Evolutionary conservation across 306 rosid genomes (phyloP), one percentile per base, ranked within the genome.

Genomic region (Glycyrrhiza uralensis): DNA sequence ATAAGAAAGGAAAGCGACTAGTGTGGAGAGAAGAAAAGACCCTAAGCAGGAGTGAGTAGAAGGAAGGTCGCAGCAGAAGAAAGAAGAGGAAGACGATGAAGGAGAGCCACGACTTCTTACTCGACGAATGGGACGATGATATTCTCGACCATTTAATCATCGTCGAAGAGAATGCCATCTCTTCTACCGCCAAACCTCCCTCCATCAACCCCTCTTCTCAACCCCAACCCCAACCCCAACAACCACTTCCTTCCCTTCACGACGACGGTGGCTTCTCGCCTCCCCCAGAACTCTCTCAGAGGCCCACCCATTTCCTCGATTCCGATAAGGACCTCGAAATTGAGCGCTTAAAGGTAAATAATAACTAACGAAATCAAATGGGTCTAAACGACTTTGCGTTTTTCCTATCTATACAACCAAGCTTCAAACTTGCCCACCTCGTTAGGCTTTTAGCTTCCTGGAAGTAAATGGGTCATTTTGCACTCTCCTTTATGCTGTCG

Each of bases 241-340:
- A 22, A 6, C 57, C 75, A 35, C 78, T 2, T 8, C 72, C n/a
- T 38, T 0, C n/a, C n/a, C 80, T 4, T 5, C 72, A 19, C 10
- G 47, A 71, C 30, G 0, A 42, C 59, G 4, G 8, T 13, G 50
- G 67, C 41, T 85, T 74, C 78, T 90, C 98, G 17, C 97, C 98
- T 30, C 98, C 98, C 0, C 96, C 92, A 29, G 89, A 82, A 69
- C 91, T 93, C 56, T 87, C 98, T 65, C 96, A 90, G 72, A 76
- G 86, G 44, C 5, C 77, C 54, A 2, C 76, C 6, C 18, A 11
- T 46, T 51, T 47, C 11, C 7, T 45, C 9, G 79, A 28, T 15
- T 59, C 54, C 18, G 79, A 81, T 5, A 84, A 78, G 22, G 88
- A 91, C 23, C 74, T 70, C 24, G 86, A 86, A 82, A 83, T 88